A percentile compares a stretch with the other conserved stretches of the same genome.
Evolutionary conservation across 2,329 filamentous ascomycete genomes (phyloP).

Genomic region (Hypoxylon sp.): DNA sequence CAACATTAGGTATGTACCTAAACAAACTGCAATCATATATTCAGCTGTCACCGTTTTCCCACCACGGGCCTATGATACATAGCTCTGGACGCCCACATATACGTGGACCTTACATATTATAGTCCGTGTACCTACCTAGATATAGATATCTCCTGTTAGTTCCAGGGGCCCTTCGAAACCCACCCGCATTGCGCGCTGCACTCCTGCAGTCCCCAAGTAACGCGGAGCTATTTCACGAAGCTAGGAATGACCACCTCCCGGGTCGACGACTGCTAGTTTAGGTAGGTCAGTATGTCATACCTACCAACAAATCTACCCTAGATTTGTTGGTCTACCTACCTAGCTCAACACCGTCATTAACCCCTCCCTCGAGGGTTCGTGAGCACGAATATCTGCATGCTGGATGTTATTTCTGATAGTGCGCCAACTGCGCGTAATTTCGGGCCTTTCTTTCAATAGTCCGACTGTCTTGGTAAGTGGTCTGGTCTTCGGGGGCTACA

Average conservation of each 20-base stretch:
- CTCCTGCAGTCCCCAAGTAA: too few relatives aligned
- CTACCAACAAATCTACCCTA: neutral
- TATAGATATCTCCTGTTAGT: slow-evolving; percentile 1
- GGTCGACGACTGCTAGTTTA: slow-evolving; percentile 32
- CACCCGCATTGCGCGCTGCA: neutral
- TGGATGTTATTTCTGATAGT: neutral
- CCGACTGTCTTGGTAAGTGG: neutral
- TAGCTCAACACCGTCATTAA: neutral
- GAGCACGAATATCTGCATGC: neutral
- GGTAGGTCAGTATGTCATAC: slow-evolving; percentile 25
- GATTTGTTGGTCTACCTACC: neutral
- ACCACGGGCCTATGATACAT: slow-evolving; percentile 3
- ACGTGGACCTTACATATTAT: neutral
- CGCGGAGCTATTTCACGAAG: too few relatives aligned
- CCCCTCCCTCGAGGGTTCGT: neutral
- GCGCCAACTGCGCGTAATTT: slow-evolving; percentile 11
- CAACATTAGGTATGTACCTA: too few relatives aligned
- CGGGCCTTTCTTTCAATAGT: slow-evolving; percentile 19
- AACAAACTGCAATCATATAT: slow-evolving; percentile 11
- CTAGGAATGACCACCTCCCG: neutral
- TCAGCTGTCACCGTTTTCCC: neutral
- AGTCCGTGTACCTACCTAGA: too few relatives aligned
- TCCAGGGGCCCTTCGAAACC: neutral
- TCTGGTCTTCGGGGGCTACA: slow-evolving; percentile 14
- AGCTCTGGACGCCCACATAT: neutral